Evolutionary conservation across 2,329 filamentous ascomycete genomes (phyloP).

Genomic region (Ceratocystis harringtonii): DNA sequence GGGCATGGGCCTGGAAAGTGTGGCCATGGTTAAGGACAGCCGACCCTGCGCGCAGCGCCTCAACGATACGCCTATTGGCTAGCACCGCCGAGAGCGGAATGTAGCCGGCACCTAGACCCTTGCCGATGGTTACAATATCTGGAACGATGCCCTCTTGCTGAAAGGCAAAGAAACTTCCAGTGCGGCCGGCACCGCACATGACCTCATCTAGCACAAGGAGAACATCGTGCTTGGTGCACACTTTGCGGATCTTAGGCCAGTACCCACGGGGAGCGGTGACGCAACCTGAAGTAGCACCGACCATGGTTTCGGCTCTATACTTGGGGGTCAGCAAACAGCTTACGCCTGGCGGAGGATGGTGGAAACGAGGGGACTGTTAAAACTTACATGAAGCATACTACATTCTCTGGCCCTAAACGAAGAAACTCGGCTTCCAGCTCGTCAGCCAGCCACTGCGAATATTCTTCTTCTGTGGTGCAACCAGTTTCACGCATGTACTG

Average conservation of each 20-base stretch:
- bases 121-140: slow-evolving; percentile 44
- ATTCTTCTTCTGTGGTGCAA: slow-evolving; percentile 28
- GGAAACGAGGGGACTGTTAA: not conserved
- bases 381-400: slow-evolving; percentile 22
- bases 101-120: slow-evolving; percentile 43
- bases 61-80: slow-evolving; percentile 34
- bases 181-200: slow-evolving; percentile 54
- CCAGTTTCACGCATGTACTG: slow-evolving; percentile 20
- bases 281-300: slow-evolving; percentile 24
- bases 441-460: slow-evolving; percentile 26
- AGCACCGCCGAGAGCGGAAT: slow-evolving; percentile 41
- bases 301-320: slow-evolving; percentile 24
- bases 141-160: slow-evolving; percentile 38
- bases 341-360: not conserved
- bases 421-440: slow-evolving; percentile 36
- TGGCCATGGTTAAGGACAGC: slow-evolving; percentile 41
- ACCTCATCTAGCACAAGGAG: slow-evolving; percentile 46
- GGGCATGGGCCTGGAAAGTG: slow-evolving; percentile 33
- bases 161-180: slow-evolving; percentile 47
- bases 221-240: slow-evolving; percentile 41
- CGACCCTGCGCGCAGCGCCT: slow-evolving; percentile 33
- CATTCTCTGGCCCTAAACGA: slow-evolving; percentile 30
- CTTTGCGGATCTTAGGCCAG: slow-evolving; percentile 34
- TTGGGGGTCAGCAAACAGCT: slow-evolving; percentile 23
- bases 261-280: slow-evolving; percentile 38